Percentiles rank a stretch among this genome's conserved stretches.
These are phyloP conservation scores for Botrytis squamosa DNA, from an alignment of 2,329 filamentous ascomycete genomes.

Conservation along the genomic window DNA sequence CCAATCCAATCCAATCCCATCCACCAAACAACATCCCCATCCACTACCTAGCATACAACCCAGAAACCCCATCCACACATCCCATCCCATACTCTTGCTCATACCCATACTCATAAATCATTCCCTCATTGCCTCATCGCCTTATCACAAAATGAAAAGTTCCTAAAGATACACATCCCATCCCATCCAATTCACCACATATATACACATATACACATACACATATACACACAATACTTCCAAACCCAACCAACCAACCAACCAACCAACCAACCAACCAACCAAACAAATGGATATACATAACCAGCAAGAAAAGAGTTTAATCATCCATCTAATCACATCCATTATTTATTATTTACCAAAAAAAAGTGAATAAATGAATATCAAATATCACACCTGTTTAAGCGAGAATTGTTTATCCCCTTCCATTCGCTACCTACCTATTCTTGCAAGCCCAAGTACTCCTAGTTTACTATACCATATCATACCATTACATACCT, in stretches of 20 bases:
- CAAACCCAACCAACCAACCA: too few relatives aligned
- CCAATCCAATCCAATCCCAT: background rate
- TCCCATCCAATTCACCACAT: too few relatives aligned
- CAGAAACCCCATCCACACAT: background rate
- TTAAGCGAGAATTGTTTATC: background rate
- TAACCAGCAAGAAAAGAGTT: background rate
- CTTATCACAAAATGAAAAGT: background rate
- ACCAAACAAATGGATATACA: background rate
- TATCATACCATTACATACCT: too few relatives aligned
- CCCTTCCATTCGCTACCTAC: background rate
- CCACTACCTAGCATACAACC: background rate
- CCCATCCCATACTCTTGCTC: background rate
- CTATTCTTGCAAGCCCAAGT: background rate
- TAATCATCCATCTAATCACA: background rate
- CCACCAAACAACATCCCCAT: background rate
- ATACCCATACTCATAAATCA: background rate
- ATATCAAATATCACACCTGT: background rate
- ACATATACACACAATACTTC: background rate
- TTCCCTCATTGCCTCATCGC: background rate
- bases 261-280: too few relatives aligned
- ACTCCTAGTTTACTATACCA: background rate
- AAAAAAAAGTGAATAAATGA: too few relatives aligned
- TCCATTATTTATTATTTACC: background rate
- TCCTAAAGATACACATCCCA: background rate
- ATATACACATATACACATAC: too few relatives aligned